Evolutionary conservation across 2,329 filamentous ascomycete species (phyloP).

Genomic region (Lomentospora prolificans): DNA sequence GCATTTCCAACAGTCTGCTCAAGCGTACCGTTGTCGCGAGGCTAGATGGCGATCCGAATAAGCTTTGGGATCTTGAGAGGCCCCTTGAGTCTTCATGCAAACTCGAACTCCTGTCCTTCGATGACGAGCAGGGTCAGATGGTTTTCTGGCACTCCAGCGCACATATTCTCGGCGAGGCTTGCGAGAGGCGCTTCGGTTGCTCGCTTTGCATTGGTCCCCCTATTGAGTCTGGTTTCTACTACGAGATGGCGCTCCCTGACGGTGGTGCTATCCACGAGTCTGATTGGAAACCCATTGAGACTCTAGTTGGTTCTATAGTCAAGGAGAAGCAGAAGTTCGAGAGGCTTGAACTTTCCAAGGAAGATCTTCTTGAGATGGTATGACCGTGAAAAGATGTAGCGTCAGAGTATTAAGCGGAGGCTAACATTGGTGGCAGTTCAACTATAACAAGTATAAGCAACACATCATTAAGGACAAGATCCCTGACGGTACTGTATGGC

Average conservation of each 20-base stretch:
- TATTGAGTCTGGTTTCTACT: conserved; percentile 89
- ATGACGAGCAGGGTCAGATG: conserved; percentile 58
- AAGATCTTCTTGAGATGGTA: conserved; percentile 75
- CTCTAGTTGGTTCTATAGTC: conserved; percentile 70
- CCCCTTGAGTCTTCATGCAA: conserved; percentile 82
- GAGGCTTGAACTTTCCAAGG: conserved; percentile 79
- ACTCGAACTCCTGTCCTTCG: conserved; percentile 77
- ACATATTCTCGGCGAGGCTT: conserved; percentile 90
- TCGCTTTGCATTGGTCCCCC: conserved; percentile 89
- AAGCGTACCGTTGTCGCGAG: conserved; percentile 81
- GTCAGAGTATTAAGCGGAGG: neutral
- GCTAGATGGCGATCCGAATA: conserved; percentile 59
- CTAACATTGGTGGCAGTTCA: conserved; percentile 46
- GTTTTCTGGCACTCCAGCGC: conserved; percentile 98
- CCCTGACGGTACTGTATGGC: conserved; percentile 56
- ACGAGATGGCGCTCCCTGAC: conserved; percentile 81
- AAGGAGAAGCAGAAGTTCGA: conserved; percentile 97
- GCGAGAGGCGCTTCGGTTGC: conserved; percentile 83
- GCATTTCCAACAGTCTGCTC: conserved; percentile 74
- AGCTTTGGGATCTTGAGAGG: conserved; percentile 87
- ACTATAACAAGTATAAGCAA: conserved; percentile 96
- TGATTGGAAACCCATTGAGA: conserved; percentile 81
- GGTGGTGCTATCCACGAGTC: conserved; percentile 58
- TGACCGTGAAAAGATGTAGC: neutral
- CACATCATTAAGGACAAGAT: conserved; percentile 95